A percentile compares a stretch with the other conserved stretches of the same genome.
Conservation (phyloP, 1,284 basidiomycete species). For the Cryptococcus sp. region DNA sequence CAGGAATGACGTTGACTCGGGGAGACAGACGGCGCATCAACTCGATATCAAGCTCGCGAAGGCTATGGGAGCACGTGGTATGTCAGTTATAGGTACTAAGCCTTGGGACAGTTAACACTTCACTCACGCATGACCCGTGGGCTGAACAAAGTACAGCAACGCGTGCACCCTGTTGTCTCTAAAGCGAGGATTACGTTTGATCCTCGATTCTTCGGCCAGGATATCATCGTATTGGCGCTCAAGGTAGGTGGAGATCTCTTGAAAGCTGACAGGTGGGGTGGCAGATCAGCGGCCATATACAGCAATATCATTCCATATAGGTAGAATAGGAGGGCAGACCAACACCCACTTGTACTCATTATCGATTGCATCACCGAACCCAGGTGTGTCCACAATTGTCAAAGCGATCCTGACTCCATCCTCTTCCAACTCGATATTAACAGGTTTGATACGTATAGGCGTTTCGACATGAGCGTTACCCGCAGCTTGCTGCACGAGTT, state of each 20-base stretch:
- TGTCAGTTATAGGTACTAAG: neutral
- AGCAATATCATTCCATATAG: too few species aligned
- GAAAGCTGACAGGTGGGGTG: constrained; percentile 63
- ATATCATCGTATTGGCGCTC: constrained; percentile 99
- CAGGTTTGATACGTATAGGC: constrained; percentile 93
- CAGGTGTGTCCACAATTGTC: constrained; percentile 98
- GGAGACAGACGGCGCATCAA: constrained; percentile 95
- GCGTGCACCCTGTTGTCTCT: constrained; percentile 96
- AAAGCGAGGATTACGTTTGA: constrained; percentile 99
- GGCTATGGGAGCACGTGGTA: constrained; percentile 58
- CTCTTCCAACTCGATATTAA: constrained; percentile 95
- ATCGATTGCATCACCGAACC: constrained; percentile 98
- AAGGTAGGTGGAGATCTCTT: constrained; percentile 94
- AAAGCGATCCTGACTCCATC: constrained; percentile 97
- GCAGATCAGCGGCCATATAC: too few species aligned
- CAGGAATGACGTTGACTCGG: constrained; percentile 98
- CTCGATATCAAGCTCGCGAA: constrained; percentile 99
- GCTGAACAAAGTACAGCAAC: constrained; percentile 96
- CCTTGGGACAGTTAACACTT: neutral
- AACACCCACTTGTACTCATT: constrained; percentile 89
- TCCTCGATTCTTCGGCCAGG: constrained; percentile 96
- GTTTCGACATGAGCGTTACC: constrained; percentile 92
- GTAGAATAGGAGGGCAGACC: neutral
- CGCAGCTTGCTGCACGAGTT: constrained; percentile 41
- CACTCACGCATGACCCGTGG: constrained; percentile 75